Evolutionary conservation across 345 rosid species (phyloP), one percentile per base, ranked within the genome.

Genomic region (Brassica rapa): DNA sequence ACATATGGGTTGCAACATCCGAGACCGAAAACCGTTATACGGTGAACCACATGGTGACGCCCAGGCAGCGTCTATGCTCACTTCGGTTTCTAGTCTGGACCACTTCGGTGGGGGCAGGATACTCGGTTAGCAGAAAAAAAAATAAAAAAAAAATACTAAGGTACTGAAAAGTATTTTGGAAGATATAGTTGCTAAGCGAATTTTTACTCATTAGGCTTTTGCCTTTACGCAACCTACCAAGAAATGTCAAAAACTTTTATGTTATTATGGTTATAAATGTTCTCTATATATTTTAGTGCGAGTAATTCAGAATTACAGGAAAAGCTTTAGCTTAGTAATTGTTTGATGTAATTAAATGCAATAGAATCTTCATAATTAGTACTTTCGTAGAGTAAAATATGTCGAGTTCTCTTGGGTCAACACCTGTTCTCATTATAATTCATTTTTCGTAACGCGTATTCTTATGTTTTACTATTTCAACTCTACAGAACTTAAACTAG

Each of bases 201-300:
- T 72, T 72, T 83, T 74, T 61, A 19, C 61, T 5, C 70, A 68
- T 66, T 63, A 27, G 37, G 7, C 37, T 77, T 83, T 79, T 83
- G 83, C 84, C 85, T 77, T 80, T 84, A 84, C 86, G 90, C 88
- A 87, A 88, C 76, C 80, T 77, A 21, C 30, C 57, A 59, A 61
- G 59, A 80, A 76, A 65, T 75, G 86, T 81, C 81, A 82, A 76
- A 41, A 74, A 55, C 39, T 62, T 62, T 69, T 69, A 25, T 9
- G 27, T 24, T 24, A 19, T 19, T 19, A 8, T 35, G 64, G 29
- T 49, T 61, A 60, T 25, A 27, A 27, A 27, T 27, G 3, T 27
- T 27, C 30, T 27, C 7, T 6, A 55, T 7, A 60, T 70, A 62
- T 49, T 46, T 61, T 62, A 14, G 25, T 46, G 12, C 19, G 53